Evolutionary conservation across 2,329 filamentous ascomycete species (phyloP).

Genomic region (Fonsecaea erecta): DNA sequence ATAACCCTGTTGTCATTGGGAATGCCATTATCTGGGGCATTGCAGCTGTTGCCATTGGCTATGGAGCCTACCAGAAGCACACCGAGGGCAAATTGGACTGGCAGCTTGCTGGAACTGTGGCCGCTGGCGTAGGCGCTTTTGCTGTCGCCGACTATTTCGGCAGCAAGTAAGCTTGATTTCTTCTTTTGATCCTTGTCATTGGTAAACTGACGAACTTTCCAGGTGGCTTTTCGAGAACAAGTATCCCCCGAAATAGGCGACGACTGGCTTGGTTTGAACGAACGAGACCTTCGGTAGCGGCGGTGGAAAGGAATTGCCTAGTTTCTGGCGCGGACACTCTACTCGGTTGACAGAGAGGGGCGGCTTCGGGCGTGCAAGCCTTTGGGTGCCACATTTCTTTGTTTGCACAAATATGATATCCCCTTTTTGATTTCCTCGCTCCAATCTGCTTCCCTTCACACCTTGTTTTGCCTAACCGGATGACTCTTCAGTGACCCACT

Average conservation of each 20-base stretch:
- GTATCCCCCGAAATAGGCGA: slow-evolving; percentile 52
- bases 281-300: slow-evolving; percentile 4
- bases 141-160: slow-evolving; percentile 54
- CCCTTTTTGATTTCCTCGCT: slow-evolving; percentile 18
- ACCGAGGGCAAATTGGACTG: slow-evolving; percentile 52
- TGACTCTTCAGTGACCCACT: not conserved
- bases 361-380: slow-evolving; percentile 27
- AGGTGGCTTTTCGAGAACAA: slow-evolving; percentile 59
- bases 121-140: slow-evolving; percentile 51
- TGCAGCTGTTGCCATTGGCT: slow-evolving; percentile 50
- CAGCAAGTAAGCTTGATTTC: slow-evolving; percentile 49
- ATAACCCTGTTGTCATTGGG: slow-evolving; percentile 54
- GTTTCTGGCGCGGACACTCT: slow-evolving; percentile 25
- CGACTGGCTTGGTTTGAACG: not conserved
- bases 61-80: slow-evolving; percentile 55
- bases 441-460: slow-evolving; percentile 1
- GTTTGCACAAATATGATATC: slow-evolving; percentile 34
- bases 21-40: slow-evolving; percentile 52
- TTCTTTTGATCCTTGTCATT: slow-evolving; percentile 6
- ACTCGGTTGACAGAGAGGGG: slow-evolving; percentile 30
- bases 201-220: slow-evolving; percentile 15
- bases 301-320: slow-evolving; percentile 19
- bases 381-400: slow-evolving; percentile 25
- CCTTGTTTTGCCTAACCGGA: not conserved
- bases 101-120: slow-evolving; percentile 50